These are phyloP conservation scores for Nematodospora valgi DNA, from an alignment of 805 yeast genomes.

Conservation along the genomic window DNA sequence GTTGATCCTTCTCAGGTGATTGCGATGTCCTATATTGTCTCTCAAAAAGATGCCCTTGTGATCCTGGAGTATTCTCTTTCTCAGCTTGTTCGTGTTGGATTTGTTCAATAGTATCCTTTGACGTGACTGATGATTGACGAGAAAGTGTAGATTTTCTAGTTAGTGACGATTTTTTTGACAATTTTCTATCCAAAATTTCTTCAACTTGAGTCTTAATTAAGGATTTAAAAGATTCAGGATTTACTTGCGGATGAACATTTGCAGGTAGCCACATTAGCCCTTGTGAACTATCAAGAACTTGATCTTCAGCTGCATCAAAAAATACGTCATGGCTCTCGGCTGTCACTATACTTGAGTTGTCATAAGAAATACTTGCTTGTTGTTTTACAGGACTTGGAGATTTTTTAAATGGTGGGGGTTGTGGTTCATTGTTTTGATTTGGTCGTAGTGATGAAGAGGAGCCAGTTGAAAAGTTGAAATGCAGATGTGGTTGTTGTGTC, in stretches of 20 bases:
- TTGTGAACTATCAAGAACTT: conserved; percentile 8
- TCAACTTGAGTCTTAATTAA: conserved; percentile 61
- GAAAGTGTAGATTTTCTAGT: conserved; percentile 12
- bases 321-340: conserved; percentile 19
- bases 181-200: conserved; percentile 41
- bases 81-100: conserved; percentile 24
- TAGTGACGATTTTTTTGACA: conserved; percentile 23
- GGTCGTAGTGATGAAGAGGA: no score
- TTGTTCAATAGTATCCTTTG: conserved; percentile 13
- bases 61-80: no score
- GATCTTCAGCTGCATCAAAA: conserved; percentile 13
- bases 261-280: conserved; percentile 92
- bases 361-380: background rate
- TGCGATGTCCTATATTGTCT: no score
- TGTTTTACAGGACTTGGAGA: background rate
- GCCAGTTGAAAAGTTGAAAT: no score
- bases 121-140: conserved; percentile 6
- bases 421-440: background rate
- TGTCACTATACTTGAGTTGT: conserved; percentile 9
- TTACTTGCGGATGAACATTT: conserved; percentile 86
- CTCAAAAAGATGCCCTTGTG: no score
- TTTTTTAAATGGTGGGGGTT: background rate
- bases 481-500: no score
- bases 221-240: conserved; percentile 78
- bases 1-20: conserved; percentile 4